Evolutionary conservation across 768 basidiomycete genomes (phyloP), one percentile per base, ranked within the genome.

Genomic region (Lepiota subincarnata): DNA sequence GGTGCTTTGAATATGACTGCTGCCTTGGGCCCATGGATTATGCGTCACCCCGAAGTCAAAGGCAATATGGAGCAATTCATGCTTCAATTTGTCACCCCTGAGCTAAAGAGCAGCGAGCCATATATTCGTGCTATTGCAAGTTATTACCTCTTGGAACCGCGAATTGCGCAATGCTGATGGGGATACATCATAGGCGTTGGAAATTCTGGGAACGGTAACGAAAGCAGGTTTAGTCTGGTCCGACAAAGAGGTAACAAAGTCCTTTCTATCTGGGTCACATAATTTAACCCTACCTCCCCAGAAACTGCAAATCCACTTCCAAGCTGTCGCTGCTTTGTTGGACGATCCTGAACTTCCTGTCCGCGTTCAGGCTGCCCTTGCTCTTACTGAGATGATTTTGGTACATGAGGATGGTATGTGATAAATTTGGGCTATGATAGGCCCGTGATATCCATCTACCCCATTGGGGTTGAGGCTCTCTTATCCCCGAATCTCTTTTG

Each of bases 1-100:
- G 93, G 92, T 42, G 93, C 89, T 1, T 74, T 96, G 35, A 89
- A 89, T 61, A 90, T 94, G 79, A 83, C 83, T 10, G 79, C 85
- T 24, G 83, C 83, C 0, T 77, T 95, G 3, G 85, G 84, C 0
- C 81, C 82, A 0, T 85, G 87, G 72, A 87, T 93, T 60, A 87
- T 92, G 83, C 82, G 82, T 49, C 90, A 92, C 64, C 89, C 90
- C 7, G 84, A 89, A 31, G 86, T 92, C 55, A 86, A 82, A 61
- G 72, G 71, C 50, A 82, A 78, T 57, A 86, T 95, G 79, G 89
- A 92, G 66, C 75, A 80, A 20, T 92, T 95, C 67, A 71, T 92
- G 60, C 54, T 86, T 31, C 80, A 80, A 59, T 82, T 87, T 57
- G 87, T 95, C 31, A 76, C 86, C 43, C 87, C 87, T 8, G 86